These are phyloP conservation scores for Sporothrix pseudoabietina DNA, from an alignment of 2,329 filamentous ascomycete species.

Conservation along the genomic window DNA sequence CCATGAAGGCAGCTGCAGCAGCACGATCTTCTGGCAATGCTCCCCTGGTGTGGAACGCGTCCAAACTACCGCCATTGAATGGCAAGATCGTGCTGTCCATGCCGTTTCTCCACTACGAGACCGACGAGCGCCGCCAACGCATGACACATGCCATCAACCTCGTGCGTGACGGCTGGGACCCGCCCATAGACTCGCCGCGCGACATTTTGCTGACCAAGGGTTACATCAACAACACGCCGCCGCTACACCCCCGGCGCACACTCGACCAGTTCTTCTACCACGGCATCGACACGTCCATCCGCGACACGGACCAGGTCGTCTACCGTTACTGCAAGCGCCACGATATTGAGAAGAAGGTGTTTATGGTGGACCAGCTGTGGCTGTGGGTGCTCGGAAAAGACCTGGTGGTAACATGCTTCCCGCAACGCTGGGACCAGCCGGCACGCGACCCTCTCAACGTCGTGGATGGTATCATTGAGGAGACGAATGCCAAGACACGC, in stretches of 20 bases:
- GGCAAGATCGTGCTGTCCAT: slow-evolving; percentile 49
- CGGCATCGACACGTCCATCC: slow-evolving; percentile 60
- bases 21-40: slow-evolving; percentile 29
- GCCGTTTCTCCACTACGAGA: slow-evolving; percentile 68
- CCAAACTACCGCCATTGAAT: slow-evolving; percentile 39
- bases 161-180: slow-evolving; percentile 41
- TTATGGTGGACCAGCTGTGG: slow-evolving; percentile 72
- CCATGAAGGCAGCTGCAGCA: slow-evolving; percentile 36
- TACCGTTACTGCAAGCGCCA: slow-evolving; percentile 55
- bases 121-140: slow-evolving; percentile 53
- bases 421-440: slow-evolving; percentile 61
- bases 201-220: slow-evolving; percentile 53
- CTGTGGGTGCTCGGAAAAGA: slow-evolving; percentile 62
- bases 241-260: slow-evolving; percentile 62
- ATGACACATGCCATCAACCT: slow-evolving; percentile 57
- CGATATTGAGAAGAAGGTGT: slow-evolving; percentile 57
- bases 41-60: slow-evolving; percentile 39
- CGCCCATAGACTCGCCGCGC: slow-evolving; percentile 38
- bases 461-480: slow-evolving; percentile 63
- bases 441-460: slow-evolving; percentile 65
- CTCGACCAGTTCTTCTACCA: slow-evolving; percentile 69
- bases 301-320: slow-evolving; percentile 66
- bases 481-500: slow-evolving; percentile 65
- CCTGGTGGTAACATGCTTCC: slow-evolving; percentile 62
- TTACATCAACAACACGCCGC: slow-evolving; percentile 50